Evolutionary conservation across 192 early-diverging fungal genomes (phyloP).

Genomic region (Phycomyces blakesleeanus): DNA sequence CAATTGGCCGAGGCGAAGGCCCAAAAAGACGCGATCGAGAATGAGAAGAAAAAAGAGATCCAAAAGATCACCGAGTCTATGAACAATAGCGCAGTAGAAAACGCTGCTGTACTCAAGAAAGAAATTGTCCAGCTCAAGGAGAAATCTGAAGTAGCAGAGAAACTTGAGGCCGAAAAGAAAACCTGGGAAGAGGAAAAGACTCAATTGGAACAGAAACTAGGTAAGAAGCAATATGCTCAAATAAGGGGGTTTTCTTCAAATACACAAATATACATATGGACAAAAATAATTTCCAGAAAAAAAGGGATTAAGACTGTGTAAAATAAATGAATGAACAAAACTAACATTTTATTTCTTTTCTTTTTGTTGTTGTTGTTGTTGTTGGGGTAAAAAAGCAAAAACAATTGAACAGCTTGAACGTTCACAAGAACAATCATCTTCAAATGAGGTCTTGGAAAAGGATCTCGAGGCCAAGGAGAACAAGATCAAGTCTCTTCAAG

Average conservation of each 20-base stretch:
- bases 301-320: too few species aligned
- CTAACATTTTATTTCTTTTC: too few species aligned
- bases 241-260: too few species aligned
- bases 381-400: too few species aligned
- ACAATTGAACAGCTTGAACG: neutral
- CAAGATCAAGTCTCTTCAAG: too few species aligned
- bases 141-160: neutral
- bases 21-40: constrained; percentile 5
- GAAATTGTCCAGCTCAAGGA: neutral
- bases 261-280: too few species aligned
- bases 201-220: neutral
- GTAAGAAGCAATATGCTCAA: neutral
- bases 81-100: neutral
- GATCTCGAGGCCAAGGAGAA: neutral
- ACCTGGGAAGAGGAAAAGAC: neutral
- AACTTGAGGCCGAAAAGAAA: neutral
- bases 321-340: too few species aligned
- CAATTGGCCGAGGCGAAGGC: constrained; percentile 4
- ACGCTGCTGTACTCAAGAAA: neutral
- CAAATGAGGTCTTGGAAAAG: neutral
- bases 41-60: neutral
- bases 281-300: too few species aligned
- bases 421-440: too few species aligned
- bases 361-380: too few species aligned
- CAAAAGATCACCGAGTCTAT: neutral